Evolutionary conservation across 208 protist genomes (phyloP).

Genomic region (Leishmania aethiopica): DNA sequence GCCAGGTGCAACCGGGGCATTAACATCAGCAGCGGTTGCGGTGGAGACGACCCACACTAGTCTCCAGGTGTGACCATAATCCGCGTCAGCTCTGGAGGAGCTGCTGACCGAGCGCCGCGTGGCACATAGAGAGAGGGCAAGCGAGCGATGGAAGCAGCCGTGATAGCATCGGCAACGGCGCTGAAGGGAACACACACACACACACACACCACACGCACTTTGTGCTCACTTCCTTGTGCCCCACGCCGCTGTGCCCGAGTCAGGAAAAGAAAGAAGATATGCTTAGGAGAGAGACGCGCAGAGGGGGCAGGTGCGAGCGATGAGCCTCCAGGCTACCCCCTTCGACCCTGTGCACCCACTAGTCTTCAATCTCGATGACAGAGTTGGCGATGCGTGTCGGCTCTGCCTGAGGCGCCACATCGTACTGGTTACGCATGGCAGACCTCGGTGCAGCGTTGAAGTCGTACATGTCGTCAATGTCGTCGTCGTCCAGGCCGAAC

Average conservation of each 20-base stretch:
- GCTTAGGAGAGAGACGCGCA: neutral
- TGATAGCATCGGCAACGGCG: neutral
- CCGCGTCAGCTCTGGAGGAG: neutral
- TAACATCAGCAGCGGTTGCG: neutral
- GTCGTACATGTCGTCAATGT: slow-evolving; percentile 86
- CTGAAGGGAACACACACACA: neutral
- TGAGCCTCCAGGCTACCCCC: neutral
- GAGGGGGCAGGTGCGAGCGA: neutral
- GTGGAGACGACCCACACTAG: neutral
- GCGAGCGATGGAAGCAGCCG: neutral
- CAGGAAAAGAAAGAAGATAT: neutral
- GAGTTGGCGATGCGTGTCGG: slow-evolving; percentile 39
- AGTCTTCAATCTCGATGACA: slow-evolving; percentile 89
- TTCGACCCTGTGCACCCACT: neutral
- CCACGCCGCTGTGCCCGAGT: neutral
- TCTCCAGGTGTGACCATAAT: neutral
- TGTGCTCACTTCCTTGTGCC: neutral
- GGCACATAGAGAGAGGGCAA: neutral
- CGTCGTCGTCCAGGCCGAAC: slow-evolving; percentile 72
- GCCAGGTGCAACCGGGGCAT: neutral
- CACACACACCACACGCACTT: neutral
- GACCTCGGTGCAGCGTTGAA: slow-evolving; percentile 19
- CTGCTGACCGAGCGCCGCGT: neutral
- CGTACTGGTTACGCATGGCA: slow-evolving; percentile 14
- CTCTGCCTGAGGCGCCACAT: neutral